phyloP scores from a whole-genome alignment of 768 basidiomycete genomes.

The Psilocybe azurescens region DNA sequence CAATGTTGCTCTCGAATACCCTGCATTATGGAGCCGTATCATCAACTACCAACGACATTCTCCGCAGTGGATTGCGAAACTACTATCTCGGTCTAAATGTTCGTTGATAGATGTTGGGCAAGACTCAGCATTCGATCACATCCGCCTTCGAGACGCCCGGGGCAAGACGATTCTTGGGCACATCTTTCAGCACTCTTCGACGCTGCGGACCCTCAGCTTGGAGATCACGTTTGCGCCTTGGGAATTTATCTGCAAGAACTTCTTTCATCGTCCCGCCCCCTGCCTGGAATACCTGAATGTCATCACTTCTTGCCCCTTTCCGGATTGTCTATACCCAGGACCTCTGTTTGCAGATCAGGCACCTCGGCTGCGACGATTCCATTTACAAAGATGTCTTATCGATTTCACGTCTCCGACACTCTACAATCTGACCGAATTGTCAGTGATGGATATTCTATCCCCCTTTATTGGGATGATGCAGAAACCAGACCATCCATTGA shows the following conservation, averaged over 20 bases:
- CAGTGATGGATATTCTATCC: conserved; percentile 24
- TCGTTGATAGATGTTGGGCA: conserved; percentile 28
- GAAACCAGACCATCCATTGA: conserved; percentile 21
- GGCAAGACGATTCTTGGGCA: conserved; percentile 20
- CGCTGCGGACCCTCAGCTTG: conserved; percentile 25
- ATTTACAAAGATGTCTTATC: conserved; percentile 29
- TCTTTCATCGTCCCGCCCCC: conserved; percentile 27
- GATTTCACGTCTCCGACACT: conserved; percentile 27
- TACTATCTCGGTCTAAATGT: conserved; percentile 24
- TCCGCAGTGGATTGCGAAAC: conserved; percentile 19
- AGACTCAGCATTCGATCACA: conserved; percentile 19
- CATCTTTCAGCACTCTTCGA: conserved; percentile 23
- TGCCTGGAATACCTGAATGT: conserved; percentile 28
- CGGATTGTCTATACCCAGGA: conserved; percentile 25
- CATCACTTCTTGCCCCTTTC: conserved; percentile 27
- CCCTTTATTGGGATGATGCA: conserved; percentile 16
- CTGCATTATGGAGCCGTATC: conserved; percentile 27
- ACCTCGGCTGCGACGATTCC: conserved; percentile 24
- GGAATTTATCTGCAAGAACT: conserved; percentile 26
- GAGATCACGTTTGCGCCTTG: conserved; percentile 27
- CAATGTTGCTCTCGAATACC: conserved; percentile 20
- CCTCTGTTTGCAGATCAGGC: conserved; percentile 27
- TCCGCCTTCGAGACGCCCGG: conserved; percentile 19
- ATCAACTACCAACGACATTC: conserved; percentile 27
- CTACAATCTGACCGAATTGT: conserved; percentile 28